Conservation (phyloP, 805 yeast genomes). For the Alloascoidea africana region DNA sequence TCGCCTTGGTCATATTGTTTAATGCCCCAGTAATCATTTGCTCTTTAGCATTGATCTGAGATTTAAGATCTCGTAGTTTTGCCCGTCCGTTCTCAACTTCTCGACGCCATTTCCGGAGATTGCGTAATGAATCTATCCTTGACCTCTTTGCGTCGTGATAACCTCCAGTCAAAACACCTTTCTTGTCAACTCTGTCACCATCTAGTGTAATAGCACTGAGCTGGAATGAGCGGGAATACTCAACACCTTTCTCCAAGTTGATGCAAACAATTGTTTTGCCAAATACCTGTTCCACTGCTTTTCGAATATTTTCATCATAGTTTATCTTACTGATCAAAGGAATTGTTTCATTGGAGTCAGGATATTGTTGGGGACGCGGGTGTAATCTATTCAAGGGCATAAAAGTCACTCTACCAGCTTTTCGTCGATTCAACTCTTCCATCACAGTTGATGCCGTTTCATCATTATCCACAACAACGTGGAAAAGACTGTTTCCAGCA, state of each 20-base stretch:
- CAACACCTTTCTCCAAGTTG: slow-evolving; percentile 52
- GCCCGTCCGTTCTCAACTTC: slow-evolving; percentile 27
- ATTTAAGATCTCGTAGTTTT: slow-evolving; percentile 23
- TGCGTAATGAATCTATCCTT: slow-evolving; percentile 54
- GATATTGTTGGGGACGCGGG: slow-evolving; percentile 31
- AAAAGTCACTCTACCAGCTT: slow-evolving; percentile 78
- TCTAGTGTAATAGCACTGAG: slow-evolving; percentile 76
- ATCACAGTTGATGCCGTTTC: slow-evolving; percentile 67
- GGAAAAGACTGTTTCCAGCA: slow-evolving; percentile 77
- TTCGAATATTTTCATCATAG: slow-evolving; percentile 36
- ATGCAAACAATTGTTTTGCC: slow-evolving; percentile 69
- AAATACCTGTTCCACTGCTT: slow-evolving; percentile 68
- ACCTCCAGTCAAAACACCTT: slow-evolving; percentile 85
- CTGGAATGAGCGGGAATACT: slow-evolving; percentile 41
- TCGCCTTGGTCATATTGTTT: slow-evolving; percentile 22
- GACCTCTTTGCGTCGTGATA: slow-evolving; percentile 54
- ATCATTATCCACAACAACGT: slow-evolving; percentile 81
- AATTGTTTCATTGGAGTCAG: slow-evolving; percentile 49
- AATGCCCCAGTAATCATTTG: slow-evolving; percentile 34
- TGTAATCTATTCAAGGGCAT: slow-evolving; percentile 70
- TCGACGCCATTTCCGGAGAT: slow-evolving; percentile 33
- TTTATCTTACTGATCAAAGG: slow-evolving; percentile 69
- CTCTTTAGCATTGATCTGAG: slow-evolving; percentile 29
- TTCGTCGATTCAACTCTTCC: slow-evolving; percentile 56
- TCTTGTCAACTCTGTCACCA: slow-evolving; percentile 79